Evolutionary conservation across 352 stramenopile genomes (phyloP), one percentile per base, ranked within the genome.

Genomic region (Globisporangium spiculum): DNA sequence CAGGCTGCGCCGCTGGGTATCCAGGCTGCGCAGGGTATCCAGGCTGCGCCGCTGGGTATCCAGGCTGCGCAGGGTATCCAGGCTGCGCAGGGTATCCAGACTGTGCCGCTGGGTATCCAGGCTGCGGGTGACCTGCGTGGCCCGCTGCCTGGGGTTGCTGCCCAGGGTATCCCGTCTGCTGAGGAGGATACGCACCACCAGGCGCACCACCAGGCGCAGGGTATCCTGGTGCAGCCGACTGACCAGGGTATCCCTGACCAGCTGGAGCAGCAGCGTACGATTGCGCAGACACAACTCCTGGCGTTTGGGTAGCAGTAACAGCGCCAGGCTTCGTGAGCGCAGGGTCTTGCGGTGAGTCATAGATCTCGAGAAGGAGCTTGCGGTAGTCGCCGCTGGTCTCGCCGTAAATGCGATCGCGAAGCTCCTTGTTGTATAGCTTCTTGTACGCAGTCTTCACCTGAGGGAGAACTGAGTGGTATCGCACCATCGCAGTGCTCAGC

Each of bases 351-450:
- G 84, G 83, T n/a, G 85, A 80, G 38, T 94, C 86, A 63, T 88
- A 92, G 48, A 91, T 77, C 65, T 83, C 74, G 24, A 90, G 67
- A 34, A 91, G 60, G 10, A 91, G 56, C 32, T 86, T 86, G 53
- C 78, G 80, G 61, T 88, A 91, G 60, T 91, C 78, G 24, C 83
- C 83, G 63, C 79, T 89, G 4, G 76, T 89, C 41, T 91, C 80
- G 9, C 77, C 75, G 32, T 75, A 76, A 41, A 90, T 90, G 26
- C 80, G 81, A 32, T 90, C 78, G 32, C 79, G 80, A 22, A 91
- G 76, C 48, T 88, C 72, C 68, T 90, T 82, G 57, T 72, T 74
- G 57, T 91, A 89, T 22, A 73, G 66, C 27, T 74, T 77, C 60
- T 88, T 88, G 73, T 89, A 91, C 16, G 72, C 78, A 52, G 56